Conservation (phyloP, 495 filamentous ascomycete species). For the Tuber borchii region DNA sequence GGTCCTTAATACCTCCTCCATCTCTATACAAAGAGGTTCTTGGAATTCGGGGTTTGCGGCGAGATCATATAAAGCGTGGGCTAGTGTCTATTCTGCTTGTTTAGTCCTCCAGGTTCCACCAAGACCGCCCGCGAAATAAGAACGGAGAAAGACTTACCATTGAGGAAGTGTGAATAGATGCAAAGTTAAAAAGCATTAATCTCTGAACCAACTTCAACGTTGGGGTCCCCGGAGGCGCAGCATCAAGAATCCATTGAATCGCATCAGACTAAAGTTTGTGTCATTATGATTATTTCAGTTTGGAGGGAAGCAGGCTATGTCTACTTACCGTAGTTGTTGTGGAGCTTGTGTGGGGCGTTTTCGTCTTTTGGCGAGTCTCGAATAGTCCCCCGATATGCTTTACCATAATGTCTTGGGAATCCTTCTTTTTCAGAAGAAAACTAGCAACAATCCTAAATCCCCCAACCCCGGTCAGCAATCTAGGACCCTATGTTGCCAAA, state of each 20-base stretch:
- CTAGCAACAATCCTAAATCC: not conserved
- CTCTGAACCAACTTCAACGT: slow-evolving; percentile 6
- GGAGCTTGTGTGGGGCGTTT: not conserved
- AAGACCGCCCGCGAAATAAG: too few species aligned
- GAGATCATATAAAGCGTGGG: slow-evolving; percentile 47
- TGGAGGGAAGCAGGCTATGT: too few species aligned
- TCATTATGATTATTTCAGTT: too few species aligned
- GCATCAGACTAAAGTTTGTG: slow-evolving; percentile 16
- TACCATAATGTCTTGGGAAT: not conserved
- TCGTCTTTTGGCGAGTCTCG: slow-evolving; percentile 31
- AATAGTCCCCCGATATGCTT: slow-evolving; percentile 32
- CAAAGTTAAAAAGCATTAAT: slow-evolving; percentile 39
- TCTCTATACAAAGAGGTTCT: slow-evolving; percentile 50
- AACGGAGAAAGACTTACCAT: not conserved
- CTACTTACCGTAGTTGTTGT: too few species aligned
- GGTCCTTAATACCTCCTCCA: slow-evolving; percentile 44
- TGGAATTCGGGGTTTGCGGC: slow-evolving; percentile 48
- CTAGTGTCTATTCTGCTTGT: slow-evolving; percentile 13
- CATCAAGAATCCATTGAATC: slow-evolving; percentile 42
- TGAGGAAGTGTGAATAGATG: slow-evolving; percentile 42
- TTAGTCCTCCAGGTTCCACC: not conserved
- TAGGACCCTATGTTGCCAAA: not conserved
- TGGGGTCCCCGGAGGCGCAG: slow-evolving; percentile 5
- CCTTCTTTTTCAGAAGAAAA: not conserved
- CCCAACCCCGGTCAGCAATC: not conserved